These are phyloP conservation scores for Aspergillus ellipticus DNA, from an alignment of 495 filamentous ascomycete genomes.

Conservation along the genomic window DNA sequence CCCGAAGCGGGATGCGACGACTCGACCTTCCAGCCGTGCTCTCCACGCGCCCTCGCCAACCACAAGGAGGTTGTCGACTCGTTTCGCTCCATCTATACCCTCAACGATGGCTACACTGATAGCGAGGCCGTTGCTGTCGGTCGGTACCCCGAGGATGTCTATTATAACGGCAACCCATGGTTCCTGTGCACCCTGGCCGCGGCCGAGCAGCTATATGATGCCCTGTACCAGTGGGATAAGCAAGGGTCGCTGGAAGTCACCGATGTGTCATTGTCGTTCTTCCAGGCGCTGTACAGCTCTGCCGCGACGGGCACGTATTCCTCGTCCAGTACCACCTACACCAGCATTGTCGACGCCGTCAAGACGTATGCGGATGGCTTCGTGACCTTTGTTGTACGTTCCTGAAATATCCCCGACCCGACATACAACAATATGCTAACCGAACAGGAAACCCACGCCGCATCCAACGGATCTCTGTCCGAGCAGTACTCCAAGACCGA, in stretches of 20 bases:
- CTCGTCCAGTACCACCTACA: conserved; percentile 47
- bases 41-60: conserved; percentile 57
- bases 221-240: conserved; percentile 57
- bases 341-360: conserved; percentile 49
- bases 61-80: conserved; percentile 62
- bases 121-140: conserved; percentile 60
- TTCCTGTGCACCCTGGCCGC: conserved; percentile 62
- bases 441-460: conserved; percentile 37
- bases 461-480: conserved; percentile 50
- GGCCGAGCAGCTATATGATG: conserved; percentile 64
- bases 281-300: conserved; percentile 47
- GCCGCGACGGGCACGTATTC: conserved; percentile 38
- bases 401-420: too few species aligned
- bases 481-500: conserved; percentile 57
- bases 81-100: conserved; percentile 54
- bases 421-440: not conserved
- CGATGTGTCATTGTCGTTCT: conserved; percentile 55
- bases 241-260: conserved; percentile 51
- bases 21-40: conserved; percentile 58
- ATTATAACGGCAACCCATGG: conserved; percentile 68
- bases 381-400: conserved; percentile 46
- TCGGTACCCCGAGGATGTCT: conserved; percentile 65
- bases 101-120: conserved; percentile 48
- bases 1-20: conserved; percentile 49
- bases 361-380: conserved; percentile 64